phyloP scores from a whole-genome alignment of 176 grass and related monocot genomes.

The Dendrocalamus sinicus region DNA sequence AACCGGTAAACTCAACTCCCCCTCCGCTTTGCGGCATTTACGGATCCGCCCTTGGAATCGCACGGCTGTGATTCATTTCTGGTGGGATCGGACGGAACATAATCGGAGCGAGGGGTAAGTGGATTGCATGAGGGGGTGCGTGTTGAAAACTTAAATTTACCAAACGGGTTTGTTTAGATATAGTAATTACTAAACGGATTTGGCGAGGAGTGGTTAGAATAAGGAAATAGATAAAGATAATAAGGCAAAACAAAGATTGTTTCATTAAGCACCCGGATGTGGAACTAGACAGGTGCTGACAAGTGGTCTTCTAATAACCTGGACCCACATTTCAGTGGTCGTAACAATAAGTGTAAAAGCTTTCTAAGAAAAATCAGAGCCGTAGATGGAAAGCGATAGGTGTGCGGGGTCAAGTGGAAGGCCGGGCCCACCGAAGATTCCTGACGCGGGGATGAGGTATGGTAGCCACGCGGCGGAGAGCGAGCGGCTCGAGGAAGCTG shows the following conservation, averaged over 20 bases:
- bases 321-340: background rate
- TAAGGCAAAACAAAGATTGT: background rate
- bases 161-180: no score
- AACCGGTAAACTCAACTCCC: conserved; percentile 30
- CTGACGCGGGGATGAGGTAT: conserved; percentile 11
- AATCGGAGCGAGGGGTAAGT: background rate
- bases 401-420: conserved; percentile 2
- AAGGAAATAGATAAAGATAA: conserved; percentile 11
- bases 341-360: fast-evolving
- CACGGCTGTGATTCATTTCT: background rate
- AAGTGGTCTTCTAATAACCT: fast-evolving
- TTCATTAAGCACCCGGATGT: no score
- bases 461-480: background rate
- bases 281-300: background rate
- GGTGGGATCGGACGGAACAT: background rate
- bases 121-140: background rate
- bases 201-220: background rate
- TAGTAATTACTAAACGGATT: background rate
- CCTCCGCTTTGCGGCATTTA: conserved; percentile 46
- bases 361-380: background rate
- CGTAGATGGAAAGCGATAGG: background rate
- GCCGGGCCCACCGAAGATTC: conserved; percentile 30
- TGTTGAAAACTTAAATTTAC: no score
- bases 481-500: background rate
- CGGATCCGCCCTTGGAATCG: conserved; percentile 39